Evolutionary conservation across 306 rosid species (phyloP).

Genomic region (Gleditsia sinensis): DNA sequence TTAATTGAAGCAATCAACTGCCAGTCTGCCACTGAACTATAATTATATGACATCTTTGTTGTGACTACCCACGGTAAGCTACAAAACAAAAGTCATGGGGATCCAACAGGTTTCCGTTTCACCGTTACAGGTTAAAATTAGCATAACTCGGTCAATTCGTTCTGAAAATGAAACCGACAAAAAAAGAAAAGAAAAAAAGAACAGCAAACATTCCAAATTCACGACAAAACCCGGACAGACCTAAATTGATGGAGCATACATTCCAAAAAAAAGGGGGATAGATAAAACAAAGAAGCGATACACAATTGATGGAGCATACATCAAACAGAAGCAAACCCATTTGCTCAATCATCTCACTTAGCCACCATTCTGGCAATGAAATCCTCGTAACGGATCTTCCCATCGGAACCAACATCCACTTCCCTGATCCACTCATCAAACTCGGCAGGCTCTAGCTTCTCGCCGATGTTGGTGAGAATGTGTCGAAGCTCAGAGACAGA

Average conservation of each 20-base stretch:
- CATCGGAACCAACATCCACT: slow-evolving; percentile 78
- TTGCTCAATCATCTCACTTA: slow-evolving; percentile 52
- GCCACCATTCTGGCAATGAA: slow-evolving; percentile 98
- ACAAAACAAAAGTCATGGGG: slow-evolving; percentile 33
- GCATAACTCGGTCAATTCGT: slow-evolving; percentile 33
- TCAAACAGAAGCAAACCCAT: slow-evolving; percentile 28
- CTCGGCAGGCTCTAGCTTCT: slow-evolving; percentile 77
- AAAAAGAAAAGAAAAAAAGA: neutral
- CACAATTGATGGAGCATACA: slow-evolving; percentile 35
- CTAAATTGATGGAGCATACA: too few relatives aligned
- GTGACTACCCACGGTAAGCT: slow-evolving; percentile 42
- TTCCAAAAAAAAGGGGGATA: neutral
- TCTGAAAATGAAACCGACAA: slow-evolving; percentile 5
- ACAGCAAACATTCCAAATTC: slow-evolving; percentile 41
- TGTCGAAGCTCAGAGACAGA: slow-evolving; percentile 83
- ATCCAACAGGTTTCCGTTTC: neutral
- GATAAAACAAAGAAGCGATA: slow-evolving; percentile 14
- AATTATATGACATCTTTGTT: too few relatives aligned
- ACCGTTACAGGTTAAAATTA: neutral
- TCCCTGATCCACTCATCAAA: slow-evolving; percentile 83
- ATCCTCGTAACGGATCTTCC: slow-evolving; percentile 95
- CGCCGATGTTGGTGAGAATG: slow-evolving; percentile 78
- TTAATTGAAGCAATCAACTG: neutral
- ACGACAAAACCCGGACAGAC: too few relatives aligned
- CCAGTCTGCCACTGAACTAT: too few relatives aligned